phyloP scores from a whole-genome alignment of 2,329 filamentous ascomycete genomes.

The Fusarium decemcellulare region DNA sequence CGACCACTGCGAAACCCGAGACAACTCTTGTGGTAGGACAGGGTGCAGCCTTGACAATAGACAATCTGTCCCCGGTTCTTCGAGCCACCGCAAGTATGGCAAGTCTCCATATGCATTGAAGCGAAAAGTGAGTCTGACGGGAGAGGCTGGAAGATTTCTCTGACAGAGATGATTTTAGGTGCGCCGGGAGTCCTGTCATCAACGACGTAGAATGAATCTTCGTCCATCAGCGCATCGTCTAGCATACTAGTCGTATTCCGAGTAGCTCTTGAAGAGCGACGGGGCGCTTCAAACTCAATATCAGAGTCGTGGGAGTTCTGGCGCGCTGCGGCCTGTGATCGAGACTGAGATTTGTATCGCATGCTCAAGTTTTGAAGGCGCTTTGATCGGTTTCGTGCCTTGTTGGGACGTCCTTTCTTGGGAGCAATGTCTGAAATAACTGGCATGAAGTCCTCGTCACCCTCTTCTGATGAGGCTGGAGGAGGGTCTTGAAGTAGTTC shows the following conservation, averaged over 20 bases:
- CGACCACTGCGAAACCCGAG: conserved; percentile 80
- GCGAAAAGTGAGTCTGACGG: conserved; percentile 76
- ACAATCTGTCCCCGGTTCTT: conserved; percentile 76
- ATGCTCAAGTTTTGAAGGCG: conserved; percentile 36
- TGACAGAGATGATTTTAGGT: conserved; percentile 74
- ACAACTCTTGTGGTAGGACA: conserved; percentile 86
- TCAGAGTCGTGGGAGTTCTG: conserved; percentile 55
- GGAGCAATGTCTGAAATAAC: conserved; percentile 55
- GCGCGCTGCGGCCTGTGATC: conserved; percentile 14
- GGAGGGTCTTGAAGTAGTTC: conserved; percentile 51
- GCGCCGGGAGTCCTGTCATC: conserved; percentile 61
- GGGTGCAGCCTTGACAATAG: conserved; percentile 91
- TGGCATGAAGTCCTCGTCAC: conserved; percentile 52
- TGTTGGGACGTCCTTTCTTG: conserved; percentile 42
- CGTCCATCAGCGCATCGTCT: conserved; percentile 70
- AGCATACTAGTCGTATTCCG: conserved; percentile 61
- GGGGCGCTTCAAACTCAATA: conserved; percentile 67
- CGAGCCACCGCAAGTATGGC: conserved; percentile 75
- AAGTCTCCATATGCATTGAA: conserved; percentile 76
- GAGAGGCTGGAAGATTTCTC: conserved; percentile 80
- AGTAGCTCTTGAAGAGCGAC: conserved; percentile 64
- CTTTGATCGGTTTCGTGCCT: conserved; percentile 38
- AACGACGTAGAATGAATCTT: conserved; percentile 67
- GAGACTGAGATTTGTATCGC: conserved; percentile 20
- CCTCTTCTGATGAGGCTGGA: conserved; percentile 47